These are phyloP conservation scores for Vitis rotundifolia DNA, from an alignment of 164 flowering plant genomes.

Conservation along the genomic window DNA sequence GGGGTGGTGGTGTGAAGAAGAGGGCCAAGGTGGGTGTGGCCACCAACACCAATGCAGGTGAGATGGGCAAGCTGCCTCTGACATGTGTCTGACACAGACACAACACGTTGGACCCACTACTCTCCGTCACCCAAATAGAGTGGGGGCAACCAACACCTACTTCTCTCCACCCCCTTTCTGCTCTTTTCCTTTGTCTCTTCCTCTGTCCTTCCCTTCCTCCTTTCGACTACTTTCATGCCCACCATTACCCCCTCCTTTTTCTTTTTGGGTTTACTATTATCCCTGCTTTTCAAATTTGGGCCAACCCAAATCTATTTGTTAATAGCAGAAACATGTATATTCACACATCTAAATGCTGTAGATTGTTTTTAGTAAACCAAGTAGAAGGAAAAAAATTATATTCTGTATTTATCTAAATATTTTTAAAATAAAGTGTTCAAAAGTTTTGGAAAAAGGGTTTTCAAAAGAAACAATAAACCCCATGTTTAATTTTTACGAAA, in stretches of 20 bases:
- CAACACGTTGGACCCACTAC: slow-evolving; percentile 14
- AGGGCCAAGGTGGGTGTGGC: neutral
- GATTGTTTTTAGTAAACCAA: no score
- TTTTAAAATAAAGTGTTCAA: no score
- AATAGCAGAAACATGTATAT: no score
- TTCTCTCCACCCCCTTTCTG: neutral
- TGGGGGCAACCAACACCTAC: neutral
- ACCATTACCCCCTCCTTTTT: neutral
- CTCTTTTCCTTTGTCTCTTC: slow-evolving; percentile 11
- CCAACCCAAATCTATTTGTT: no score
- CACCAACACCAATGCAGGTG: no score
- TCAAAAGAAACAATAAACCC: no score
- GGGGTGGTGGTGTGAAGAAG: neutral
- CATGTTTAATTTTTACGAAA: no score
- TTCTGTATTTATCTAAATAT: no score
- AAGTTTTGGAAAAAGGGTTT: no score
- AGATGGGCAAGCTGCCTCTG: neutral
- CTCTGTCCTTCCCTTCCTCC: neutral
- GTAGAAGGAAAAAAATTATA: no score
- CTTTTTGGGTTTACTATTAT: neutral
- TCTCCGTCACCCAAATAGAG: neutral
- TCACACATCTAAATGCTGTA: no score
- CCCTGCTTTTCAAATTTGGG: no score
- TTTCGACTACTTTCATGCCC: neutral
- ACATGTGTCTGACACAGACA: slow-evolving; percentile 17